A percentile compares a stretch with the other conserved stretches of the same genome.
phyloP scores from a whole-genome alignment of 2,329 filamentous ascomycete species.

The Trichoderma breve region DNA sequence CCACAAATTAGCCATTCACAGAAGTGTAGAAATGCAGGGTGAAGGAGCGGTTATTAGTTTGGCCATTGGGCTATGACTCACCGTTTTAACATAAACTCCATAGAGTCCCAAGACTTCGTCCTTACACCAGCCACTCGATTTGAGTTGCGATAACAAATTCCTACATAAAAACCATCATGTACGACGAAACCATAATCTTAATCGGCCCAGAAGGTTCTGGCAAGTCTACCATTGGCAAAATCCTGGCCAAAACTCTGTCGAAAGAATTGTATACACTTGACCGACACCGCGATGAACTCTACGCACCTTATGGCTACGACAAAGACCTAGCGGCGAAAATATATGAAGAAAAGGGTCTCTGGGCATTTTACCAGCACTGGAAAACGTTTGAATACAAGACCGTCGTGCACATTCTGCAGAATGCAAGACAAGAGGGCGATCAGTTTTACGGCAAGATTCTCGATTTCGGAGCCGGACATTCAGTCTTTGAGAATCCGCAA shows the following conservation, averaged over 20 bases:
- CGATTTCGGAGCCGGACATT: constrained; percentile 20
- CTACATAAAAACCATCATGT: background rate
- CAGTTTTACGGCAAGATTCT: constrained; percentile 15
- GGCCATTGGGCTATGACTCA: background rate
- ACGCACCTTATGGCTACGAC: constrained; percentile 18
- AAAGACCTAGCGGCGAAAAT: background rate
- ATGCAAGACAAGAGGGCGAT: background rate
- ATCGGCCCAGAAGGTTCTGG: constrained; percentile 21
- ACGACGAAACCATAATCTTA: background rate
- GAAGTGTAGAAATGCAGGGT: background rate
- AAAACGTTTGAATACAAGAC: constrained; percentile 1
- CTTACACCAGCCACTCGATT: background rate
- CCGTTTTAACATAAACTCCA: background rate
- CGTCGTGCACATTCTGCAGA: background rate
- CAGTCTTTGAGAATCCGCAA: constrained; percentile 12
- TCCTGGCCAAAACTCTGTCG: background rate
- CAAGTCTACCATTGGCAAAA: constrained; percentile 18
- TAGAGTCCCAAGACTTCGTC: rapidly evolving
- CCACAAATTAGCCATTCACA: background rate
- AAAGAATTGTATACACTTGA: constrained; percentile 19
- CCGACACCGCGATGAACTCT: constrained; percentile 18
- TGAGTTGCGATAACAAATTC: no score
- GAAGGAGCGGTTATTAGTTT: background rate
- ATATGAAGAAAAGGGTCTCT: background rate
- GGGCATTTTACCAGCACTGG: constrained; percentile 4